phyloP scores from a whole-genome alignment of 148 eudicot species.

The Fagopyrum homotropicum region DNA sequence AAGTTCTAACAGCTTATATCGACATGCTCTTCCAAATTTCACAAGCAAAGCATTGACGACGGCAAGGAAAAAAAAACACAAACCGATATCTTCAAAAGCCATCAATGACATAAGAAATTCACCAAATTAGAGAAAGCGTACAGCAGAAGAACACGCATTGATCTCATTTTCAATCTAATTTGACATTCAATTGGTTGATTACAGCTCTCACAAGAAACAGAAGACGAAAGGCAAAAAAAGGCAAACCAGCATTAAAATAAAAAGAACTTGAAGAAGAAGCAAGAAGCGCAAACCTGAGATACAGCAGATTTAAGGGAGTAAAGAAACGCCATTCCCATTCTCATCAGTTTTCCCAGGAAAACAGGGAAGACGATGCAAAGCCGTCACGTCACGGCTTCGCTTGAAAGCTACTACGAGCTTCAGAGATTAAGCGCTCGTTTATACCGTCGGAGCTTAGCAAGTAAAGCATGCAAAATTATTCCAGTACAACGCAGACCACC shows the following conservation, averaged over 20 bases:
- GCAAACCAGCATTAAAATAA: neutral
- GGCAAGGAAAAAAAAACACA: neutral
- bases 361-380: neutral
- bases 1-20: too few relatives aligned
- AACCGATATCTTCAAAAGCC: neutral
- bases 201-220: neutral
- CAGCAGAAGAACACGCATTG: neutral
- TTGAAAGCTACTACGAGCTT: neutral
- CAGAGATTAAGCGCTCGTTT: slow-evolving; percentile 2
- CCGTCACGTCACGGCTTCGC: slow-evolving; percentile 3
- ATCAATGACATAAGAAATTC: neutral
- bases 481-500: slow-evolving; percentile 3
- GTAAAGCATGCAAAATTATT: neutral
- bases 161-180: neutral
- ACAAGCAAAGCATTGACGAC: neutral
- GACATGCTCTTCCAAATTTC: neutral
- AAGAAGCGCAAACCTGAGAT: neutral
- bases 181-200: neutral
- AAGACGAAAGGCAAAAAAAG: neutral
- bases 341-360: neutral
- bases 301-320: neutral
- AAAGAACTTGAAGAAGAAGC: neutral
- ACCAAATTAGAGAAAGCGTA: slow-evolving; percentile 3
- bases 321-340: neutral
- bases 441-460: neutral